Conservation (phyloP, 495 filamentous ascomycete genomes). For the Aspergillus homomorphus region DNA sequence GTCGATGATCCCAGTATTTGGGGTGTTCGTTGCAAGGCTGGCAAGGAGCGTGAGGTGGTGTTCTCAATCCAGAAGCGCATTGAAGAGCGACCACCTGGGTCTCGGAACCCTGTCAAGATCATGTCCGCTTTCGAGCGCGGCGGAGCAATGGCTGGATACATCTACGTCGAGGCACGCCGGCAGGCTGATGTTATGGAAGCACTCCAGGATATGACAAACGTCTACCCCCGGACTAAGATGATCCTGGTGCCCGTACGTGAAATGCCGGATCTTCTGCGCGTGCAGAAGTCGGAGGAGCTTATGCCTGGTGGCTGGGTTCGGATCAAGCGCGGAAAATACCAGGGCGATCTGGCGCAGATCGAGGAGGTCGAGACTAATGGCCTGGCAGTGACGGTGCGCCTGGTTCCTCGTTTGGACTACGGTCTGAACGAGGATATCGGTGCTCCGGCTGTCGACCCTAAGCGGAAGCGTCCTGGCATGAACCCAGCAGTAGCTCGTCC, state of each 20-base stretch:
- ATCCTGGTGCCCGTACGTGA: slow-evolving; percentile 92
- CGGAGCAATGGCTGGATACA: slow-evolving; percentile 82
- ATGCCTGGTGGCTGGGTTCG: slow-evolving; percentile 89
- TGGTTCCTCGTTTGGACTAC: slow-evolving; percentile 91
- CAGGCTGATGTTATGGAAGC: slow-evolving; percentile 81
- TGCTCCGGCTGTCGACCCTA: slow-evolving; percentile 52
- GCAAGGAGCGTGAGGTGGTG: slow-evolving; percentile 90
- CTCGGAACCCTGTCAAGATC: slow-evolving; percentile 73
- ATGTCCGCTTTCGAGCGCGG: slow-evolving; percentile 88
- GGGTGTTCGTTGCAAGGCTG: slow-evolving; percentile 88
- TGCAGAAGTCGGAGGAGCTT: slow-evolving; percentile 80
- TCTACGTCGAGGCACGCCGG: slow-evolving; percentile 88
- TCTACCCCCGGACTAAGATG: slow-evolving; percentile 79
- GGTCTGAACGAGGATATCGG: slow-evolving; percentile 76
- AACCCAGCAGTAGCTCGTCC: slow-evolving; percentile 57
- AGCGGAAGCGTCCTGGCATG: slow-evolving; percentile 71
- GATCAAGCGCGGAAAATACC: slow-evolving; percentile 78
- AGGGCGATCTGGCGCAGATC: slow-evolving; percentile 87
- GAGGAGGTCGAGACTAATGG: slow-evolving; percentile 92
- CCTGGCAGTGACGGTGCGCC: slow-evolving; percentile 76
- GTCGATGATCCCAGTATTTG: slow-evolving; percentile 96
- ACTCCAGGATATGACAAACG: slow-evolving; percentile 76
- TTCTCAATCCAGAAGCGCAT: slow-evolving; percentile 83
- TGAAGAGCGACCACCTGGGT: slow-evolving; percentile 65
- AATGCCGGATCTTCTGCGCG: slow-evolving; percentile 92